These are phyloP conservation scores for Boletus tomentosulus DNA, from an alignment of 768 basidiomycete species.

Conservation along the genomic window DNA sequence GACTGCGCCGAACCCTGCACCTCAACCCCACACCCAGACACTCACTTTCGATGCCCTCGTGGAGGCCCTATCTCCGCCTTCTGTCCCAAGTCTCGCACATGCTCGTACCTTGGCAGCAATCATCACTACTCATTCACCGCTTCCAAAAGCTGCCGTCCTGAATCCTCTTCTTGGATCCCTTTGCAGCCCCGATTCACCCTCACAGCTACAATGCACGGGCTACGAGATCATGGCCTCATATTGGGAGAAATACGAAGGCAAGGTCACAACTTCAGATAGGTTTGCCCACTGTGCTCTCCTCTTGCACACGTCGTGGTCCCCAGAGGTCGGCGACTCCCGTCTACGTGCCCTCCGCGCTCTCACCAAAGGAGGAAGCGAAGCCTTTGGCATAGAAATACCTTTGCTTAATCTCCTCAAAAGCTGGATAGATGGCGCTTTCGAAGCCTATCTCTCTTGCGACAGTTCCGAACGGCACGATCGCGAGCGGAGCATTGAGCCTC, in stretches of 20 bases:
- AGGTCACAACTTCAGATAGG: slow-evolving; percentile 52
- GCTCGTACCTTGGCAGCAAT: slow-evolving; percentile 56
- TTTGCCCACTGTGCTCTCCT: slow-evolving; percentile 65
- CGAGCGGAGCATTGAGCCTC: slow-evolving; percentile 58
- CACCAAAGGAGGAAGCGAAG: slow-evolving; percentile 55
- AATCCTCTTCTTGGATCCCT: slow-evolving; percentile 59
- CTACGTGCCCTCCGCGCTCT: slow-evolving; percentile 65
- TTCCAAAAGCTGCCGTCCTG: slow-evolving; percentile 50
- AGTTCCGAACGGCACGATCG: slow-evolving; percentile 49
- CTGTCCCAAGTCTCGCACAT: slow-evolving; percentile 62
- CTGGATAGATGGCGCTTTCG: slow-evolving; percentile 68
- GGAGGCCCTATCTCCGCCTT: slow-evolving; percentile 44
- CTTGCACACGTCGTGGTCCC: slow-evolving; percentile 48
- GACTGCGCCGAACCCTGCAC: slow-evolving; percentile 23
- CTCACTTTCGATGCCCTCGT: slow-evolving; percentile 44
- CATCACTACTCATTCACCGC: slow-evolving; percentile 49
- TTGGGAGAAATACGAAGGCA: slow-evolving; percentile 53
- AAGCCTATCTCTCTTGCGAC: slow-evolving; percentile 38
- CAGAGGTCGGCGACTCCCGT: slow-evolving; percentile 69
- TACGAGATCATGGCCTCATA: slow-evolving; percentile 71
- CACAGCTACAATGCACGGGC: slow-evolving; percentile 59
- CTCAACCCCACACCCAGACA: slow-evolving; percentile 25
- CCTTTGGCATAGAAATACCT: slow-evolving; percentile 59
- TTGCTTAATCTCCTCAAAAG: slow-evolving; percentile 52
- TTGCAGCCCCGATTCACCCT: slow-evolving; percentile 51